These are phyloP conservation scores for Serendipita sp. DNA, from an alignment of 768 basidiomycete genomes.

Conservation along the genomic window DNA sequence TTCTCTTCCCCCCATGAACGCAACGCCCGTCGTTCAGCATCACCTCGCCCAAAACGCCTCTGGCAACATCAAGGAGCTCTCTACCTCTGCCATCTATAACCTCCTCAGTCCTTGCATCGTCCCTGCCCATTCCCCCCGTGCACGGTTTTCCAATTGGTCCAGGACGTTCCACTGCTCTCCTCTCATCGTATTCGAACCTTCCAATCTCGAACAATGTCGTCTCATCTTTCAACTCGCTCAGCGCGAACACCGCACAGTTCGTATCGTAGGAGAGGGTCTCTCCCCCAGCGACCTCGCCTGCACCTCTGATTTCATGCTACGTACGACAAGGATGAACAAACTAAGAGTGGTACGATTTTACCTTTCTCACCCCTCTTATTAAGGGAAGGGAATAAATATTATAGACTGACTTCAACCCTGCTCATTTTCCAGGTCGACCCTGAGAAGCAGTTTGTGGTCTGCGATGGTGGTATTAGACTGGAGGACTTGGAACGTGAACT, in stretches of 20 bases:
- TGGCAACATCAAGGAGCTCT: conserved; percentile 21
- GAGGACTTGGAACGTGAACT: conserved; percentile 56
- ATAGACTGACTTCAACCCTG: neutral
- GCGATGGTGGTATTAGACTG: conserved; percentile 67
- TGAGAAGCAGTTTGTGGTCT: conserved; percentile 49
- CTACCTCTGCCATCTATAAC: conserved; percentile 33
- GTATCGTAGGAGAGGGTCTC: conserved; percentile 82
- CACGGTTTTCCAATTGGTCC: conserved; percentile 75
- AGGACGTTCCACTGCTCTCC: conserved; percentile 58
- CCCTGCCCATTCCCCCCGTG: conserved; percentile 23
- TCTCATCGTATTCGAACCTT: conserved; percentile 59
- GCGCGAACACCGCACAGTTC: conserved; percentile 50
- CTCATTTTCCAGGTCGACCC: conserved; percentile 42
- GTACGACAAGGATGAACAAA: conserved; percentile 54
- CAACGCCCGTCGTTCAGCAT: neutral
- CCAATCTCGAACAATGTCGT: conserved; percentile 48
- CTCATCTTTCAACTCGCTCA: conserved; percentile 68
- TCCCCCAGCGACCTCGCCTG: conserved; percentile 89
- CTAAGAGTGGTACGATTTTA: conserved; percentile 54
- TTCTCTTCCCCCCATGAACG: conserved; percentile 17
- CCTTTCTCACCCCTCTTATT: neutral
- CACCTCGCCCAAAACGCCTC: conserved; percentile 12
- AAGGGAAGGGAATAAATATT: neutral
- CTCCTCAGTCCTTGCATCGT: conserved; percentile 42
- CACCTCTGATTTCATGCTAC: conserved; percentile 72